Base-by-base conservation (phyloP, 805 yeast species). In the Jamesozyma lodderae region DNA sequence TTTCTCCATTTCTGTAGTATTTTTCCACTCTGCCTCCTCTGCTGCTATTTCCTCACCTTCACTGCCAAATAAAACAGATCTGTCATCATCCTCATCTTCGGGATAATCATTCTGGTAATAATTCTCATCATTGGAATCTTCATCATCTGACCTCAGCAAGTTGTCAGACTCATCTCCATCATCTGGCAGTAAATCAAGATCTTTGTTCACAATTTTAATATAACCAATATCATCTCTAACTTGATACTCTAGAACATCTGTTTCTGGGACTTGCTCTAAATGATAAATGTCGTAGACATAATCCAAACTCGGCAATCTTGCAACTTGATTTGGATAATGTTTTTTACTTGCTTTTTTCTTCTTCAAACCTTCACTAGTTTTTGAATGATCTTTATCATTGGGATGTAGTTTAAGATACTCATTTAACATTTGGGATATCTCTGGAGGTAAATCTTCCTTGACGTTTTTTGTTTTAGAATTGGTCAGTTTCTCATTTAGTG, bases 61-160 rank as follows among this genome's bases (percentile, higher is more conserved):
- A 18, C 59, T 61, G 9, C 64, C 64, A 31, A 60, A 56, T 4
- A 62, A 45, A 17, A 65, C 47, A 1, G 68, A 57, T 38, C 65
- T 46, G 35, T 63, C 77, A 8, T 77, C 86, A 50, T 83, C 90
- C 45, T 86, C 96, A 53, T 88, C 96, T 33, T 86, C 95, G 0
- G 97, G 97, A 53, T 90, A 90, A 53, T 90, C 97, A 59, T 92
- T 90, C 50, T 77, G 76, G 56, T 90, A 90, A 53, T 79, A 88
- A 39, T 83, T 86, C 62, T 90, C 98, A 16, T 95, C 95, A 53
- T 83, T 83, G 0, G 92, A 81, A 53, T 83, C 94, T 44, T 82
- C 90, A 50, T 83, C 86, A 47, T 81, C 92, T 0, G 85, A 70
- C 8, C 60, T 49, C 2, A 55, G 48, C 8, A 50, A 59, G n/a